These are phyloP conservation scores for Ophiosphaerella narmari DNA, from an alignment of 2,329 filamentous ascomycete species.

Conservation along the genomic window DNA sequence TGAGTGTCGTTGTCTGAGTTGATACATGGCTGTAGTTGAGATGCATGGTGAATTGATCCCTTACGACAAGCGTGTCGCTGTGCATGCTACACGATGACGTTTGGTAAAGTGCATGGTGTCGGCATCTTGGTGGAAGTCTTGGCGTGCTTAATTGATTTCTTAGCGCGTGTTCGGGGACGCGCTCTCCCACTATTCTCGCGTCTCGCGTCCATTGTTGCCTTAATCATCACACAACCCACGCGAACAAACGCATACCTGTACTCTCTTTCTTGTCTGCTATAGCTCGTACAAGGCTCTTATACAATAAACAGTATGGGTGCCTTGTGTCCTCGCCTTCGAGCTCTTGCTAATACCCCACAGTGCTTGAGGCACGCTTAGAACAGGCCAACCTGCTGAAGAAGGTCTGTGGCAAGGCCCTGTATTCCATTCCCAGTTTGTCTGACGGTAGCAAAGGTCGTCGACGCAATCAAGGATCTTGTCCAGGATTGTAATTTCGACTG, in stretches of 20 bases:
- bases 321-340: not conserved
- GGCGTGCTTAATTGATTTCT: slow-evolving; percentile 16
- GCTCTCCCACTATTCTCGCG: slow-evolving; percentile 22
- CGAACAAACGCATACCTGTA: slow-evolving; percentile 10
- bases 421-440: not conserved
- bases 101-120: not conserved
- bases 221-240: slow-evolving; percentile 9
- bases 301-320: slow-evolving; percentile 25
- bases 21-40: no score
- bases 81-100: no score
- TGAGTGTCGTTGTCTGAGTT: no score
- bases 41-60: no score
- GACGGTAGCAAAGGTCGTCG: slow-evolving; percentile 72
- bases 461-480: slow-evolving; percentile 98
- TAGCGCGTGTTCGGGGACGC: slow-evolving; percentile 26
- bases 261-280: not conserved
- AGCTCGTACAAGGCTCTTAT: not conserved
- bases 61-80: no score
- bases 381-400: slow-evolving; percentile 95
- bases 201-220: slow-evolving; percentile 25
- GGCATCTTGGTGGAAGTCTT: slow-evolving; percentile 1
- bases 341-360: slow-evolving; percentile 46
- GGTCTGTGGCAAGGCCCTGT: slow-evolving; percentile 55
- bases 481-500: slow-evolving; percentile 99
- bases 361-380: slow-evolving; percentile 98